Evolutionary conservation across 352 stramenopile genomes (phyloP).

Genomic region (Vaucheria bursata): DNA sequence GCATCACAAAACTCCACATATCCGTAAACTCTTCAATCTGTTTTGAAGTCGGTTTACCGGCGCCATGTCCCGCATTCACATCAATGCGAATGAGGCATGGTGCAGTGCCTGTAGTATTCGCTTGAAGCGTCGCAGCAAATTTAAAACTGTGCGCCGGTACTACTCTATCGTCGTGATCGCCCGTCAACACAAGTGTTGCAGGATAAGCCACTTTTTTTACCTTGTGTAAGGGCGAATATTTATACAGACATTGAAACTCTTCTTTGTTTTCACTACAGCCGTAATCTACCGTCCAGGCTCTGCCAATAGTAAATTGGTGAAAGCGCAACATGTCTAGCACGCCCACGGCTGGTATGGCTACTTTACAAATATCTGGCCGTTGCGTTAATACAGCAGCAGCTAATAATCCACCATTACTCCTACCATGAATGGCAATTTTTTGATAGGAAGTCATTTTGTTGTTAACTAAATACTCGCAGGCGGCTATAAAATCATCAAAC

Average conservation of each 20-base stretch:
- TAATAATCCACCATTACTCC: constrained; percentile 67
- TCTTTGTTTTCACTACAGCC: no score
- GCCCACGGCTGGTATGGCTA: no score
- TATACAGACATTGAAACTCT: no score
- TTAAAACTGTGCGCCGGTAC: constrained; percentile 80
- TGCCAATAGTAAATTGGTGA: no score
- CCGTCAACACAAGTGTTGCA: constrained; percentile 61
- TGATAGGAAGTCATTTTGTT: constrained; percentile 67
- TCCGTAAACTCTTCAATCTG: constrained; percentile 71
- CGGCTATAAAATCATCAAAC: constrained; percentile 79
- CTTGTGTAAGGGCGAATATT: constrained; percentile 75
- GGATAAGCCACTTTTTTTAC: constrained; percentile 61
- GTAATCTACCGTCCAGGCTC: no score
- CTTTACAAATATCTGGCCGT: no score
- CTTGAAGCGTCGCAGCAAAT: constrained; percentile 72
- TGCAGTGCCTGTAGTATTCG: no score
- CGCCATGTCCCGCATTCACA: constrained; percentile 71
- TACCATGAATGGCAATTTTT: constrained; percentile 74
- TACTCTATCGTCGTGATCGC: constrained; percentile 77
- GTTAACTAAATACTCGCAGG: constrained; percentile 68
- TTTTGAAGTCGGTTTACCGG: constrained; percentile 75
- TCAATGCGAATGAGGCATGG: constrained; percentile 76
- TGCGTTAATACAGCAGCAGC: no score
- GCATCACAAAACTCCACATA: constrained; percentile 70
- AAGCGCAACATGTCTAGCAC: no score